Evolutionary conservation across 768 basidiomycete species (phyloP).

Genomic region (Antrodiella citrinella): DNA sequence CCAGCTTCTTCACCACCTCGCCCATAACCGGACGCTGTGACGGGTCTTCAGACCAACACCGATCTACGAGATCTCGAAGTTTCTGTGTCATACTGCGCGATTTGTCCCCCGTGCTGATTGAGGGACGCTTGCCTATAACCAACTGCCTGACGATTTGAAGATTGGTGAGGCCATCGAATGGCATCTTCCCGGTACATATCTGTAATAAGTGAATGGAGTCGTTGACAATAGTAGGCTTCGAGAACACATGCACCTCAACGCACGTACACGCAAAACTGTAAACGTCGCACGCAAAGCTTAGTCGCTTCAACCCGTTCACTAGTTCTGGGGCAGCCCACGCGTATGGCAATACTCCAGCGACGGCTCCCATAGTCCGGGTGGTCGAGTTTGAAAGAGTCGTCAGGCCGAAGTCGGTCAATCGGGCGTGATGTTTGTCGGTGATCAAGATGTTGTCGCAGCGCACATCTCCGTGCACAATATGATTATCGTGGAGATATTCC

Average conservation of each 20-base stretch:
- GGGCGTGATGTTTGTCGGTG: neutral
- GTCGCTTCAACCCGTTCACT: neutral
- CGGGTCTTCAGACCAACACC: too few relatives aligned
- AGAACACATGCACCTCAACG: conserved; percentile 2
- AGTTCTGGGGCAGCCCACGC: conserved; percentile 7
- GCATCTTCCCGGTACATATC: neutral
- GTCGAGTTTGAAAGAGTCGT: neutral
- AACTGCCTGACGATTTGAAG: too few relatives aligned
- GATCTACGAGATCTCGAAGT: too few relatives aligned
- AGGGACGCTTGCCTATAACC: too few relatives aligned
- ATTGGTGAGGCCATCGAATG: neutral
- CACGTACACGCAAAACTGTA: conserved; percentile 3
- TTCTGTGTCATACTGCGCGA: too few relatives aligned
- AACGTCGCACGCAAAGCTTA: neutral
- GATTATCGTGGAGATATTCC: conserved; percentile 3
- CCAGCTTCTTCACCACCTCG: too few relatives aligned
- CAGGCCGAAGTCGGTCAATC: conserved; percentile 11
- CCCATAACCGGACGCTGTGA: too few relatives aligned
- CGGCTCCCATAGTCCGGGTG: neutral
- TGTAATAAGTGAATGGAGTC: neutral
- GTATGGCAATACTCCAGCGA: neutral
- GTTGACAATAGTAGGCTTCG: neutral
- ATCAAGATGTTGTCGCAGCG: conserved; percentile 10
- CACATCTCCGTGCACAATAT: conserved; percentile 7
- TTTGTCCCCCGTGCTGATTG: too few relatives aligned